These are phyloP conservation scores for Tardiomyces digboiensis DNA, from an alignment of 1,139 yeast species.

Conservation along the genomic window DNA sequence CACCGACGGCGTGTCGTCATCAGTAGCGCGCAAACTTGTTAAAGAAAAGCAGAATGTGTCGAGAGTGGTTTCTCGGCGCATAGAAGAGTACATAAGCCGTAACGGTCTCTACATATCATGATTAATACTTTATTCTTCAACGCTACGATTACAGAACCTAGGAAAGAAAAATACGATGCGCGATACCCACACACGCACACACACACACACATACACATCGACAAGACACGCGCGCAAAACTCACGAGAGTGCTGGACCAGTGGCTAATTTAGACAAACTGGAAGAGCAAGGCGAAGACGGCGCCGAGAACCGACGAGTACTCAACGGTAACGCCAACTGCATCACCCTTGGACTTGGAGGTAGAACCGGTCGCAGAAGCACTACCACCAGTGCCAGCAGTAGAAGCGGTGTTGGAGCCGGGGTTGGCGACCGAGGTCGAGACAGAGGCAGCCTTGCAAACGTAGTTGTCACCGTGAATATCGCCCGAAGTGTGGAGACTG, in stretches of 20 bases:
- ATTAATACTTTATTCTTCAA: too few relatives aligned
- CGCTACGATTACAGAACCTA: not conserved
- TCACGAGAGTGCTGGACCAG: too few relatives aligned
- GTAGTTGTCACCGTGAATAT: slow-evolving; percentile 82
- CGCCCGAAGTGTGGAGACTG: slow-evolving; percentile 45
- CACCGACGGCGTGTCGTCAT: slow-evolving; percentile 47
- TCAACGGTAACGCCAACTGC: slow-evolving; percentile 34
- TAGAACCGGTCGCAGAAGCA: slow-evolving; percentile 23
- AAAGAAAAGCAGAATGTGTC: slow-evolving; percentile 4
- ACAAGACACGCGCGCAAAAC: too few relatives aligned
- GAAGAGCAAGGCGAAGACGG: slow-evolving; percentile 26
- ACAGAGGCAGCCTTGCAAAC: slow-evolving; percentile 67
- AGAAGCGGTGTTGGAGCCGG: slow-evolving; percentile 13
- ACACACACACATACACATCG: too few relatives aligned
- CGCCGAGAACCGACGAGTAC: slow-evolving; percentile 24
- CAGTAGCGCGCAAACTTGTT: slow-evolving; percentile 39
- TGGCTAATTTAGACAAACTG: slow-evolving; percentile 24
- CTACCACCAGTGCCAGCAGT: slow-evolving; percentile 14
- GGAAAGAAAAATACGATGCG: too few relatives aligned
- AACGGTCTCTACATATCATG: slow-evolving; percentile 6
- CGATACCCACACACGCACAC: too few relatives aligned
- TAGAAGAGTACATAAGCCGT: slow-evolving; percentile 10
- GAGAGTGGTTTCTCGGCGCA: slow-evolving; percentile 4
- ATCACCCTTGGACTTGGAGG: slow-evolving; percentile 31
- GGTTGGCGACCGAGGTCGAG: slow-evolving; percentile 37